phyloP scores from a whole-genome alignment of 139 green algal species.

The Volvox africanus region DNA sequence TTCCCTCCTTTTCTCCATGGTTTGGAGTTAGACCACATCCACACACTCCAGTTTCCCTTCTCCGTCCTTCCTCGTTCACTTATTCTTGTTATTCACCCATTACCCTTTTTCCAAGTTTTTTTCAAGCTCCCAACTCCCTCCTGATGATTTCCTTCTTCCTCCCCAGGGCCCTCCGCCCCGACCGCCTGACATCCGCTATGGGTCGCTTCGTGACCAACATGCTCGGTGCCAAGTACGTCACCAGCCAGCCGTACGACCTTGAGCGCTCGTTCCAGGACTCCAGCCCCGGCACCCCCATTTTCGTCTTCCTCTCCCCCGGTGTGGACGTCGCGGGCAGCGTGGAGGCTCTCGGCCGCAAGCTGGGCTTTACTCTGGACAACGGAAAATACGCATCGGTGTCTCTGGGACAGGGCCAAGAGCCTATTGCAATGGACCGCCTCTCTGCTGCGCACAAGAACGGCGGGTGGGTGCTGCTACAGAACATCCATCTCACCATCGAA shows the following conservation, averaged over 20 bases:
- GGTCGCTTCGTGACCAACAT: constrained; percentile 83
- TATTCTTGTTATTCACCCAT: too few species aligned
- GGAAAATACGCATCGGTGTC: constrained; percentile 85
- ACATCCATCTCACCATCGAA: constrained; percentile 90
- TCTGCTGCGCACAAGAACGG: constrained; percentile 88
- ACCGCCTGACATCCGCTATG: constrained; percentile 90
- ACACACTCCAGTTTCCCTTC: too few species aligned
- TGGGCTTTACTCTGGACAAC: constrained; percentile 79
- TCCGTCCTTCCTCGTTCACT: too few species aligned
- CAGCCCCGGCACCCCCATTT: constrained; percentile 80
- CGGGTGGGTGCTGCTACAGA: constrained; percentile 93
- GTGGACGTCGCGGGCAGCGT: constrained; percentile 90
- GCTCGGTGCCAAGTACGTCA: constrained; percentile 82
- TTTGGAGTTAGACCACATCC: too few species aligned
- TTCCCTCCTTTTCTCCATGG: too few species aligned
- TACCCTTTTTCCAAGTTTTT: background rate
- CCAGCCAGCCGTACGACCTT: constrained; percentile 65
- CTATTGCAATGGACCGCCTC: constrained; percentile 81
- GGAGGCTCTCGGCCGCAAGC: constrained; percentile 81
- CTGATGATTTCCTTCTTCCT: too few species aligned
- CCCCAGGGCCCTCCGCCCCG: constrained; percentile 73
- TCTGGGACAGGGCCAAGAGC: constrained; percentile 91
- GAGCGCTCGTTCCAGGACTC: constrained; percentile 83
- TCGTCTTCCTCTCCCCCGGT: constrained; percentile 93
- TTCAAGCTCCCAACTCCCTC: constrained; percentile 74